These are phyloP conservation scores for Kentomonas sorsogonicus DNA, from an alignment of 208 protist genomes.

Conservation along the genomic window DNA sequence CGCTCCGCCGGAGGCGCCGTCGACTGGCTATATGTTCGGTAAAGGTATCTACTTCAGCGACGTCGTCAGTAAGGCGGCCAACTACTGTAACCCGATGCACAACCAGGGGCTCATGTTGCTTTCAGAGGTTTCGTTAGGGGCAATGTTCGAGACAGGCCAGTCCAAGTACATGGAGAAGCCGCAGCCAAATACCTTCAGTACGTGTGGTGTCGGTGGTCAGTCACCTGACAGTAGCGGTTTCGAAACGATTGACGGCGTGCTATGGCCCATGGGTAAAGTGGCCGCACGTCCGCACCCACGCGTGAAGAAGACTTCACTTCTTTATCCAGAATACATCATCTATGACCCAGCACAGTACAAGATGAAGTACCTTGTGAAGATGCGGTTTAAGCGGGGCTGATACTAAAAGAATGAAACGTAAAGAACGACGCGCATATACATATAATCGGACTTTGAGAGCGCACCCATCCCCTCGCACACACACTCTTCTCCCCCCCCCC, in stretches of 20 bases:
- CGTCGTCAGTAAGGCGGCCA: slow-evolving; percentile 74
- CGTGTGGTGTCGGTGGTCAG: slow-evolving; percentile 47
- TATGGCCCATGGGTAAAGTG: slow-evolving; percentile 63
- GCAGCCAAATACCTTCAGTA: slow-evolving; percentile 40
- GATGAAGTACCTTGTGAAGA: slow-evolving; percentile 75
- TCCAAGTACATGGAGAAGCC: slow-evolving; percentile 70
- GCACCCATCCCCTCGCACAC: too few relatives aligned
- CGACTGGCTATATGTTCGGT: slow-evolving; percentile 90
- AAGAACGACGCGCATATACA: too few relatives aligned
- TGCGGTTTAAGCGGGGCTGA: slow-evolving; percentile 57
- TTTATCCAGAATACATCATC: slow-evolving; percentile 90
- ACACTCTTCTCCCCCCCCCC: too few relatives aligned
- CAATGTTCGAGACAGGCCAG: slow-evolving; percentile 42
- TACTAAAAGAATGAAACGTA: too few relatives aligned
- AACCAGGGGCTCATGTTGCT: slow-evolving; percentile 77
- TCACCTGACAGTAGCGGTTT: slow-evolving; percentile 27
- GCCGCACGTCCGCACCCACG: slow-evolving; percentile 18
- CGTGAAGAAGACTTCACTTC: slow-evolving; percentile 20
- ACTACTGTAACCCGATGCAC: slow-evolving; percentile 71
- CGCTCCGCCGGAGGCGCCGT: slow-evolving; percentile 88
- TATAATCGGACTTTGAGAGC: too few relatives aligned
- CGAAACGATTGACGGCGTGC: too few relatives aligned
- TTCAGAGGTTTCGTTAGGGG: slow-evolving; percentile 84
- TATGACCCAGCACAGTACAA: slow-evolving; percentile 83
- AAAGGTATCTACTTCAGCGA: slow-evolving; percentile 90